Evolutionary conservation across 495 filamentous ascomycete genomes (phyloP).

Genomic region (Cudoniella acicularis): DNA sequence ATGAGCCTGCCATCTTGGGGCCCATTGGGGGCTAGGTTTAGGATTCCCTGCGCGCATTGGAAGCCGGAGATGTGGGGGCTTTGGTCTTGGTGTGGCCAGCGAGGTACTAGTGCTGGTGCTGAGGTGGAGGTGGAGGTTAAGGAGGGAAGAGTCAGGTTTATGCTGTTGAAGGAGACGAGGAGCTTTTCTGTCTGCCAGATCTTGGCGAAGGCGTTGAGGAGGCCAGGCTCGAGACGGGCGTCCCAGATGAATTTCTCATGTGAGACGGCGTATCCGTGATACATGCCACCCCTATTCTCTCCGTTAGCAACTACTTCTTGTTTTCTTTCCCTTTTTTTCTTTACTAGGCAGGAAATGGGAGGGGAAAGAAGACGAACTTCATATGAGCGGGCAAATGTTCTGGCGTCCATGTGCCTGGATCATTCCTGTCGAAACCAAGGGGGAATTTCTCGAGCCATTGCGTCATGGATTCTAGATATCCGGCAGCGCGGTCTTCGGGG

Average conservation of each 20-base stretch:
- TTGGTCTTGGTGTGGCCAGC: constrained; percentile 32
- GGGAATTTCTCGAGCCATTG: constrained; percentile 15
- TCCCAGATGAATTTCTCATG: constrained; percentile 45
- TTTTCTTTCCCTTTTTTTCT: neutral
- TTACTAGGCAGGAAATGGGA: neutral
- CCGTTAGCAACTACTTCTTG: neutral
- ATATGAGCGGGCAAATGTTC: constrained; percentile 38
- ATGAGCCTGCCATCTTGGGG: constrained; percentile 36
- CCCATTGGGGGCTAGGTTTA: constrained; percentile 36
- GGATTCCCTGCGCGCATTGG: constrained; percentile 39
- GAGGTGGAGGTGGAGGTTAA: neutral
- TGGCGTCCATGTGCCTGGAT: constrained; percentile 33
- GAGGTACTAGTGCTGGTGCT: no score
- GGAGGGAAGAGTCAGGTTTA: constrained; percentile 5
- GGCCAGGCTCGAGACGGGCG: constrained; percentile 38
- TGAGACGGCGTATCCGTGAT: constrained; percentile 34
- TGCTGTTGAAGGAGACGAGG: constrained; percentile 43
- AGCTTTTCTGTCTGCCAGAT: constrained; percentile 38
- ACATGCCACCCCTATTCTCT: constrained; percentile 32
- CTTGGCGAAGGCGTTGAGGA: constrained; percentile 38
- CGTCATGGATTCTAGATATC: constrained; percentile 12
- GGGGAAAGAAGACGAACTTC: constrained; percentile 14
- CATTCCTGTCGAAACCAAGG: constrained; percentile 36
- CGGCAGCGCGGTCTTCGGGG: neutral
- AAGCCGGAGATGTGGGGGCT: constrained; percentile 27